These are phyloP conservation scores for Stagonosporopsis vannaccii DNA, from an alignment of 2,329 filamentous ascomycete species.

Conservation along the genomic window DNA sequence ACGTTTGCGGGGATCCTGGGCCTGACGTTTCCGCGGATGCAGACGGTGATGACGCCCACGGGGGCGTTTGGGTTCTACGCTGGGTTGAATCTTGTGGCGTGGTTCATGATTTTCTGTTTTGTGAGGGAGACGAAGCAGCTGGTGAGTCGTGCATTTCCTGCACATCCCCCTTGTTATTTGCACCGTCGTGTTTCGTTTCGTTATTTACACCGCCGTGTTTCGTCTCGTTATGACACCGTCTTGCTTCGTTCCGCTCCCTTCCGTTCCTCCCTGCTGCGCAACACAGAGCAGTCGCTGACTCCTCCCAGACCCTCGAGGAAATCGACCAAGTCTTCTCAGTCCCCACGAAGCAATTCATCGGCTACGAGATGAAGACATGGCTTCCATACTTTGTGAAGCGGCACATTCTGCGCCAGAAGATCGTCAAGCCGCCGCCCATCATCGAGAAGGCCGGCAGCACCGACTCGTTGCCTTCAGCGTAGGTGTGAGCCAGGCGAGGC, in stretches of 20 bases:
- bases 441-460: slow-evolving; percentile 42
- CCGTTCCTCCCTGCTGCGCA: neutral
- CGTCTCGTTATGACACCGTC: no score
- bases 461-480: slow-evolving; percentile 8
- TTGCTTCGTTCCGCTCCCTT: no score
- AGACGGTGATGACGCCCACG: slow-evolving; percentile 47
- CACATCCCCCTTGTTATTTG: no score
- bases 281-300: no score
- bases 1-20: slow-evolving; percentile 51
- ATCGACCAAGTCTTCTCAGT: slow-evolving; percentile 43
- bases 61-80: slow-evolving; percentile 53
- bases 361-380: slow-evolving; percentile 50
- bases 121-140: slow-evolving; percentile 51
- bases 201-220: no score
- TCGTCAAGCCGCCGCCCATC: slow-evolving; percentile 49
- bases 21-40: slow-evolving; percentile 51
- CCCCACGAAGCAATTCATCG: slow-evolving; percentile 46
- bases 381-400: slow-evolving; percentile 55
- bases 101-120: slow-evolving; percentile 51
- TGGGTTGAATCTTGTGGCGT: slow-evolving; percentile 50
- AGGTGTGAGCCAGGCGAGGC: neutral
- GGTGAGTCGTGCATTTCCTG: neutral
- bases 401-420: slow-evolving; percentile 48
- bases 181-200: no score
- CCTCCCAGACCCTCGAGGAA: slow-evolving; percentile 7